Evolutionary conservation across 2,329 filamentous ascomycete genomes (phyloP), one percentile per base, ranked within the genome.

Genomic region (Sclerotinia trifoliorum): DNA sequence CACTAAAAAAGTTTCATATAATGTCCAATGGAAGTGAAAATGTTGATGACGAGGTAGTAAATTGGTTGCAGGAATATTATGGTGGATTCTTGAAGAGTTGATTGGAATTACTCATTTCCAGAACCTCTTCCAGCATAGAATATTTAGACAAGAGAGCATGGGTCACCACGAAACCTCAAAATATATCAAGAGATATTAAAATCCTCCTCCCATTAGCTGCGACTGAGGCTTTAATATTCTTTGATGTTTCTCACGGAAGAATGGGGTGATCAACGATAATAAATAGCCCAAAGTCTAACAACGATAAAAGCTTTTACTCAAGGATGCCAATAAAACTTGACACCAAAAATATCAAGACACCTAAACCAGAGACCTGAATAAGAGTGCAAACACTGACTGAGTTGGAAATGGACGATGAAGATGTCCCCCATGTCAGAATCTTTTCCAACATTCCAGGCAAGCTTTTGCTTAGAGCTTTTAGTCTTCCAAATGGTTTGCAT

Each of bases 51-150:
- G 70, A 75, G 29, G 82, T 81, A 2, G 77, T 77, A 2, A 65
- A 71, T 39, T 85, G 83, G 83, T 73, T 86, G 72, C 81, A 85
- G 70, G 73, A 77, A 8, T 87, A 86, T 73, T 86, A 84, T 74
- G 78, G 79, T 24, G 77, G 78, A 0, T 83, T 84, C 68, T 75
- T 84, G 73, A 73, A 73, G 3, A 69, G 68, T 19, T 76, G 58
- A 70, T 29, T 57, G 11, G 54, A 21, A 13, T 7, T 24, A 17
- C n/a, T 57, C 7, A 8, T 39, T 56, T 24, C 5, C 1, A 24
- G 13, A 24, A n/a, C 48, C 46, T 49, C 21, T n/a, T 49, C 6
- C 21, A 24, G 11, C 15, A 54, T 21, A 32, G n/a, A 11, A 5
- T 32, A 19, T 10, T 3, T 32, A 21, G 7, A 55, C 13, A 21